A percentile compares a stretch with the other conserved stretches of the same genome.
phyloP scores from a whole-genome alignment of 169 alveolate genomes.

The Cryptosporidium muris region DNA sequence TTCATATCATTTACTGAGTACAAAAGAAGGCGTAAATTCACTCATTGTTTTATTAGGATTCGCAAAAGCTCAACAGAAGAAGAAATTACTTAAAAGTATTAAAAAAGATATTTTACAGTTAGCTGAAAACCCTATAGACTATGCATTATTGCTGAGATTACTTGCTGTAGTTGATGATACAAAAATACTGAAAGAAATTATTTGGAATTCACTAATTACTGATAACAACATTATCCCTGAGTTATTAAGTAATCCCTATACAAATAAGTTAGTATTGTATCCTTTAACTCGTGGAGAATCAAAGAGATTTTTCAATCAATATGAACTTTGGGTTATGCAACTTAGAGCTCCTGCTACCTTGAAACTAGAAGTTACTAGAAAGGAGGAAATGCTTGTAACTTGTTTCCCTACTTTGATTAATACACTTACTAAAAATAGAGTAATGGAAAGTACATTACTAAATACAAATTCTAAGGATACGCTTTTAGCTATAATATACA shows the following conservation, averaged over 20 bases:
- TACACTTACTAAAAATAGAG: constrained; percentile 2
- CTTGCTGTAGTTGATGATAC: constrained; percentile 55
- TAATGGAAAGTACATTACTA: neutral
- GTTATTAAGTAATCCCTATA: constrained; percentile 1
- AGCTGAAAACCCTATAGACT: constrained; percentile 43
- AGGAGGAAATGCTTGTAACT: constrained; percentile 23
- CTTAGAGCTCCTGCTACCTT: constrained; percentile 29
- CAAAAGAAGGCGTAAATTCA: constrained; percentile 65
- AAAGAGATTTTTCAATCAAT: constrained; percentile 19
- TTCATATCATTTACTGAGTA: constrained; percentile 30
- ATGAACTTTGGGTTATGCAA: constrained; percentile 50
- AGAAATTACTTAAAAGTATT: constrained; percentile 41
- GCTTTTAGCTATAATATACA: neutral
- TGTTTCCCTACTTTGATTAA: constrained; percentile 29
- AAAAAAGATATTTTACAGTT: constrained; percentile 37
- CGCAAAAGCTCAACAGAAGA: constrained; percentile 67
- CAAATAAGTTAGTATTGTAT: constrained; percentile 28
- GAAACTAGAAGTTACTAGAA: constrained; percentile 13
- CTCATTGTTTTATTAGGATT: constrained; percentile 40
- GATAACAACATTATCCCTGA: neutral
- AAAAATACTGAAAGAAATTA: constrained; percentile 43
- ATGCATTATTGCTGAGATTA: constrained; percentile 23
- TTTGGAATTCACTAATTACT: constrained; percentile 29
- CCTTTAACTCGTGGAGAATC: neutral
- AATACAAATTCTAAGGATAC: neutral